Conservation (phyloP, 2,329 filamentous ascomycete genomes). For the Aspergillus floridensis region DNA sequence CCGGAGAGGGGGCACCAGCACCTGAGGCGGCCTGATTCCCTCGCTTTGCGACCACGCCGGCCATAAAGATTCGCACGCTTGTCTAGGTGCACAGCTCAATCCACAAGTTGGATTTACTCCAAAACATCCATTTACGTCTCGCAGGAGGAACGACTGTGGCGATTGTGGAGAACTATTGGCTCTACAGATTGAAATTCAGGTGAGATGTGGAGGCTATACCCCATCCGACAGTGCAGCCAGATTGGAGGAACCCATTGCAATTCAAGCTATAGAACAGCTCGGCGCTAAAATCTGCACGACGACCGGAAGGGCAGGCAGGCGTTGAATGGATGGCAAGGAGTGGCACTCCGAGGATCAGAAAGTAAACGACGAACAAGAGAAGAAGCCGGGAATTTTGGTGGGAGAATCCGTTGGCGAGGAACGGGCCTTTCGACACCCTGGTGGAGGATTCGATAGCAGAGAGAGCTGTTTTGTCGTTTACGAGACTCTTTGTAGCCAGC, state of each 20-base stretch:
- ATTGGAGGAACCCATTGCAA: not conserved
- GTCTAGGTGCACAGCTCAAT: not conserved
- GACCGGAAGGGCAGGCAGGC: not conserved
- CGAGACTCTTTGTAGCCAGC: not conserved
- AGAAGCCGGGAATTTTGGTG: not conserved
- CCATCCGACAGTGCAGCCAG: not conserved
- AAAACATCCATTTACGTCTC: not conserved
- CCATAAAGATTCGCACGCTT: conserved; percentile 8
- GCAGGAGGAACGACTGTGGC: not conserved
- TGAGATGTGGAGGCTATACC: not conserved
- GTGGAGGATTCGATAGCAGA: not conserved
- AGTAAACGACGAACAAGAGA: not conserved
- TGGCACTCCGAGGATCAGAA: not conserved
- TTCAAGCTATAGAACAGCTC: not conserved
- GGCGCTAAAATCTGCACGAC: not conserved
- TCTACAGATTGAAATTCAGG: not conserved
- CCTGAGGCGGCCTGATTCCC: conserved; percentile 4
- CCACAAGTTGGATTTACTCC: not conserved
- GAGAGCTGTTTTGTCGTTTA: not conserved
- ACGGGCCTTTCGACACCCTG: not conserved
- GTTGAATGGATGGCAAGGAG: not conserved
- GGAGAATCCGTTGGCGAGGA: not conserved
- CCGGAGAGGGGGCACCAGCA: conserved; percentile 4
- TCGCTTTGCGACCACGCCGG: not conserved
- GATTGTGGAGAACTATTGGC: not conserved